Evolutionary conservation across 352 stramenopile species (phyloP), one percentile per base, ranked within the genome.

Genomic region (Globisporangium parvum): DNA sequence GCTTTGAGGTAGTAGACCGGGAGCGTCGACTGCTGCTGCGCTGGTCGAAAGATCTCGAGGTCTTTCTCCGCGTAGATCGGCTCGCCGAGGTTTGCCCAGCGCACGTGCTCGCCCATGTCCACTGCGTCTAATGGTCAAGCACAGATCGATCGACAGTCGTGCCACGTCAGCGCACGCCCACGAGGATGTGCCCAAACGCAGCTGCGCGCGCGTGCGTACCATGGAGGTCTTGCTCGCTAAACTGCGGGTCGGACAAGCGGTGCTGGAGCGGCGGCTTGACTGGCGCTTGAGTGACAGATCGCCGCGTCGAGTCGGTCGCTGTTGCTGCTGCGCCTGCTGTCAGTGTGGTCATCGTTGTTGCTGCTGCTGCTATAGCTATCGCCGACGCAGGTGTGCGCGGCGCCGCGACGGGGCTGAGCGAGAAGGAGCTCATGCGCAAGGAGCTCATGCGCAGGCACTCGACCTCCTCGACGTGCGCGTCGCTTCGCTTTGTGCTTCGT

Each of bases 21-120:
- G 1, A 89, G 58, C 31, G 69, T 80, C 23, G 75, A 87, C 48
- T 80, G 60, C 26, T 73, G 66, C 44, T 69, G 73, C 15, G 62
- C 54, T 15, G 73, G 70, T 2, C 81, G 73, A 55, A 87, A 89
- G 60, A 91, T 73, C 56, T 87, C 77, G 39, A 91, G 73, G 56
- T 88, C 73, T 51, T 87, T 86, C 50, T 87, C 77, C 4, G 66
- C 67, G 55, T 91, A 91, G 51, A 91, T 80, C 2, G 73, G 73
- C 12, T 87, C 78, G 18, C 76, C 73, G 17, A 90, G 61, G 33
- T 74, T 74, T 33, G 71, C 75, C 80, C 80, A 90, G 6, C 65
- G 66, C 18, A 70, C 73, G 46, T 82, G 73, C 51, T 90, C 75
- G 57, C 75, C 72, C 75, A 90, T 82, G 41, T 87, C 75, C 26